Percentiles rank a stretch among this genome's conserved stretches.
These are phyloP conservation scores for Blastomyces silverae DNA, from an alignment of 2,329 filamentous ascomycete genomes.

Conservation along the genomic window DNA sequence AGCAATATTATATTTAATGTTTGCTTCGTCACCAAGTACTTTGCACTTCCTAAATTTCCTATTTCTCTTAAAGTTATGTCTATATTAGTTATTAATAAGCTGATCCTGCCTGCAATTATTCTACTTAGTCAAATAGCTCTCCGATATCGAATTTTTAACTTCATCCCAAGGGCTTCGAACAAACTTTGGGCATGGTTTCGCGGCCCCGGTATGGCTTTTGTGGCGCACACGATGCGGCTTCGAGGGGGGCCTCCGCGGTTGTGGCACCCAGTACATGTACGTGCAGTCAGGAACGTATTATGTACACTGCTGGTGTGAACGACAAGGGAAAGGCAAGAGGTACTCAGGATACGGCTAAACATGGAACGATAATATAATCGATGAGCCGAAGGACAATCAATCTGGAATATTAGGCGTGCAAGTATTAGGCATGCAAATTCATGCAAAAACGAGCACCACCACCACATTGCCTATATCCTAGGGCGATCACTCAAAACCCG, in stretches of 20 bases:
- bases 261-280: too few relatives aligned
- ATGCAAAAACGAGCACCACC: too few relatives aligned
- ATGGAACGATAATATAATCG: neutral
- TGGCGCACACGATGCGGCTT: neutral
- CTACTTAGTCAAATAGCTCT: too few relatives aligned
- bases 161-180: neutral
- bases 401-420: neutral
- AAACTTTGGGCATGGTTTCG: neutral
- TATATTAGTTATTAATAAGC: too few relatives aligned
- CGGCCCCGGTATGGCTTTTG: neutral
- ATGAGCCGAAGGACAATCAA: neutral
- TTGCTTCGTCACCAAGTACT: neutral
- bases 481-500: constrained; percentile 32
- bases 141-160: too few relatives aligned
- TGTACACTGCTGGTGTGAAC: too few relatives aligned
- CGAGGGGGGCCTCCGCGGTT: neutral
- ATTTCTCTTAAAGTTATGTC: too few relatives aligned
- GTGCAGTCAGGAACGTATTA: too few relatives aligned
- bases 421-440: too few relatives aligned
- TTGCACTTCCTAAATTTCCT: neutral
- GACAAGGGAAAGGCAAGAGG: neutral
- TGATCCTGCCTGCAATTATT: too few relatives aligned
- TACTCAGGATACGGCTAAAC: neutral
- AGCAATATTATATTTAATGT: neutral
- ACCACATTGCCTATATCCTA: too few relatives aligned